Percentiles rank a stretch among this genome's conserved stretches.
These are phyloP conservation scores for Zymoseptoria crescenta DNA, from an alignment of 2,329 filamentous ascomycete species.

Conservation along the genomic window DNA sequence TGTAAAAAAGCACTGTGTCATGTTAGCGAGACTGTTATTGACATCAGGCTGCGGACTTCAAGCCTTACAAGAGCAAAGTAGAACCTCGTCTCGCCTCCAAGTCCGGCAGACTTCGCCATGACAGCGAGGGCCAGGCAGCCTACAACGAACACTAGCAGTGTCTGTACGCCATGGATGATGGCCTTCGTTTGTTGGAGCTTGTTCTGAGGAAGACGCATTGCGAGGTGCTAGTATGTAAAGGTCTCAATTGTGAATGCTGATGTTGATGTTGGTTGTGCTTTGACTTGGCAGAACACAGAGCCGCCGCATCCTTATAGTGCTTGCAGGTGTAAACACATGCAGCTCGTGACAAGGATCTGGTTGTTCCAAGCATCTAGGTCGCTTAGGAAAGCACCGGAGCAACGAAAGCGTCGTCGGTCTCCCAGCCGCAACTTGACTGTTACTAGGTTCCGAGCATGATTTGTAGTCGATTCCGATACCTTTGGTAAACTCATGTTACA, in stretches of 20 bases:
- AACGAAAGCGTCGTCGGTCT: background rate
- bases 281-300: background rate
- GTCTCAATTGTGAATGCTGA: background rate
- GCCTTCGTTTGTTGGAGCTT: slow-evolving; percentile 50
- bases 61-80: slow-evolving; percentile 50
- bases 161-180: slow-evolving; percentile 47
- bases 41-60: background rate
- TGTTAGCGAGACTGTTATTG: slow-evolving; percentile 1
- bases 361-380: background rate
- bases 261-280: background rate
- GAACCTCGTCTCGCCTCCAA: slow-evolving; percentile 48
- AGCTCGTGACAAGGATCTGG: background rate
- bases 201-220: slow-evolving; percentile 38
- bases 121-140: slow-evolving; percentile 52
- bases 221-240: background rate
- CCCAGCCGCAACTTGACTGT: background rate
- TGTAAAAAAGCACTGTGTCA: slow-evolving; percentile 49
- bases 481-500: background rate
- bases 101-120: slow-evolving; percentile 46
- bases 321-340: background rate
- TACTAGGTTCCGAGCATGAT: background rate
- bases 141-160: slow-evolving; percentile 49
- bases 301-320: background rate
- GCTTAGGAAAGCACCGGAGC: background rate
- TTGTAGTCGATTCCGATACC: background rate